Evolutionary conservation across 2,329 filamentous ascomycete species (phyloP).

Genomic region (Exophiala sp.): DNA sequence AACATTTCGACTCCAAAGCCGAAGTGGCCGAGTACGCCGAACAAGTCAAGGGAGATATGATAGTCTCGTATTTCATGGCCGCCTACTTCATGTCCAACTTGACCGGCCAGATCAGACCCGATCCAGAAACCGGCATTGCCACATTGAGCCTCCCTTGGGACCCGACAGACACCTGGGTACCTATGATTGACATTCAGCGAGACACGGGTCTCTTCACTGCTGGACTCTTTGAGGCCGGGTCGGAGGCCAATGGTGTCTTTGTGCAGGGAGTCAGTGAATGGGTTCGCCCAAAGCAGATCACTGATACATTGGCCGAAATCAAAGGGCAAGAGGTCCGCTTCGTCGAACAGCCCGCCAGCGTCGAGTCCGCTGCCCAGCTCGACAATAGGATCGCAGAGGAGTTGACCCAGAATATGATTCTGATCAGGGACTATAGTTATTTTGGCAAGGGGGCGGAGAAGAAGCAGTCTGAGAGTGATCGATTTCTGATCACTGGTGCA

Average conservation of each 20-base stretch:
- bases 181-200: conserved; percentile 41
- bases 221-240: conserved; percentile 28
- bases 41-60: conserved; percentile 25
- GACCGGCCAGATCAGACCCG: conserved; percentile 30
- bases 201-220: conserved; percentile 44
- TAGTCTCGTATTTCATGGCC: conserved; percentile 39
- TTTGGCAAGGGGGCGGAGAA: conserved; percentile 41
- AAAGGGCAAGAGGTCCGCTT: conserved; percentile 37
- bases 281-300: conserved; percentile 39
- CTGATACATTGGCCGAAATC: conserved; percentile 36
- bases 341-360: conserved; percentile 34
- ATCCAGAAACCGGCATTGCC: conserved; percentile 31
- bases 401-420: conserved; percentile 49
- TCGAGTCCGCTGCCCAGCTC: conserved; percentile 40
- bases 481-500: conserved; percentile 15
- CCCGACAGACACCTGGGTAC: conserved; percentile 35
- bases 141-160: conserved; percentile 29
- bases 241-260: conserved; percentile 35
- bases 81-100: conserved; percentile 44
- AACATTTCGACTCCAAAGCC: conserved; percentile 42
- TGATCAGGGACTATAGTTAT: conserved; percentile 50
- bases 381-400: conserved; percentile 44
- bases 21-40: conserved; percentile 37
- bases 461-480: conserved; percentile 22
- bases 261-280: conserved; percentile 43